A percentile compares a stretch with the other conserved stretches of the same genome.
These are phyloP conservation scores for Penicillium lagena DNA, from an alignment of 495 filamentous ascomycete genomes.

Conservation along the genomic window DNA sequence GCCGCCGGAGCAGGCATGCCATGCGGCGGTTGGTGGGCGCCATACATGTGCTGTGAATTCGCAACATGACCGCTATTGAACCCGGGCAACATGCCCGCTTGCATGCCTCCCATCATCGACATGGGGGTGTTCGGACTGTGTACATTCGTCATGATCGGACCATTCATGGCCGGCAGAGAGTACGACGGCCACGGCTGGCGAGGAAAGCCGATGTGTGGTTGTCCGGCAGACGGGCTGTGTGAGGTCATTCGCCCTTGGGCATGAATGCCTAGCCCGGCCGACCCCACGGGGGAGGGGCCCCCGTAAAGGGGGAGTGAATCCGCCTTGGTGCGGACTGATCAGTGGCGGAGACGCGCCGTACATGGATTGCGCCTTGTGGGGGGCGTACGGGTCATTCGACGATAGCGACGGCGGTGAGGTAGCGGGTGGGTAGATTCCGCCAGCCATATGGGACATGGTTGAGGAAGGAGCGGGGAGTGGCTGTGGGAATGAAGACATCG, in stretches of 20 bases:
- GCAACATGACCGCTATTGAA: conserved; percentile 55
- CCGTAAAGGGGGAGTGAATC: conserved; percentile 48
- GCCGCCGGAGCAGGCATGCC: conserved; percentile 44
- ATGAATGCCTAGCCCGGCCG: conserved; percentile 54
- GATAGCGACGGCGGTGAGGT: conserved; percentile 56
- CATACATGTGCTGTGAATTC: conserved; percentile 51
- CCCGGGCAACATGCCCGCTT: conserved; percentile 36
- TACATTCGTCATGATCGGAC: conserved; percentile 72
- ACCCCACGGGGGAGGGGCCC: conserved; percentile 51
- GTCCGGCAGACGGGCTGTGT: conserved; percentile 41
- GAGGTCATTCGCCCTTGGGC: conserved; percentile 49
- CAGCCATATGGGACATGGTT: too few species aligned
- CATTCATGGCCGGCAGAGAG: conserved; percentile 52
- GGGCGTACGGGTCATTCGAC: conserved; percentile 54
- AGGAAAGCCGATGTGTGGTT: conserved; percentile 39
- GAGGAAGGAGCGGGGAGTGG: conserved; percentile 38
- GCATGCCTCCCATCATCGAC: conserved; percentile 60
- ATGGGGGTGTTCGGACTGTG: conserved; percentile 66
- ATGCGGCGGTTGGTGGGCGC: conserved; percentile 36
- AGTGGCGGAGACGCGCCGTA: conserved; percentile 53
- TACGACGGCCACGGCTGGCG: conserved; percentile 52
- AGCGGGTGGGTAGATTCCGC: conserved; percentile 24
- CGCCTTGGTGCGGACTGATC: conserved; percentile 56
- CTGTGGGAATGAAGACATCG: conserved; percentile 51
- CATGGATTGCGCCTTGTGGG: conserved; percentile 47